A percentile compares a stretch with the other conserved stretches of the same genome.
phyloP scores from a whole-genome alignment of 2,329 filamentous ascomycete species.

The Xylaria polymorpha region DNA sequence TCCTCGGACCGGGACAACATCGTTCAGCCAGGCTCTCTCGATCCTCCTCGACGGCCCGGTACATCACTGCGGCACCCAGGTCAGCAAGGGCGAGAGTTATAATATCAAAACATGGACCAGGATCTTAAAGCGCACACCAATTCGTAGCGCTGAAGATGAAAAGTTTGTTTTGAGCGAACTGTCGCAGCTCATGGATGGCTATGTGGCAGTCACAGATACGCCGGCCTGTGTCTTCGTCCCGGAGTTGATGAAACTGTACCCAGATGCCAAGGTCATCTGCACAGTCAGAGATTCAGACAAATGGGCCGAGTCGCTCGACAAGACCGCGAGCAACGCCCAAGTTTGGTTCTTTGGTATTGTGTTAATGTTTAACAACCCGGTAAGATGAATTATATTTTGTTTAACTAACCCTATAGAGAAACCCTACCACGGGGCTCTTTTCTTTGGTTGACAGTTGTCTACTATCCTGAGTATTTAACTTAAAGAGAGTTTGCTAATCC shows the following conservation, averaged over 20 bases:
- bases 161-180: slow-evolving; percentile 33
- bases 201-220: slow-evolving; percentile 47
- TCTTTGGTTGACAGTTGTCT: not conserved
- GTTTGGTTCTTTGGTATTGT: slow-evolving; percentile 40
- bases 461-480: not conserved
- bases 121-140: slow-evolving; percentile 39
- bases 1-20: slow-evolving; percentile 44
- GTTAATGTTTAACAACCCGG: slow-evolving; percentile 37
- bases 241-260: slow-evolving; percentile 47
- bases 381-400: slow-evolving; percentile 18
- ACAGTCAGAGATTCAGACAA: slow-evolving; percentile 44
- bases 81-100: slow-evolving; percentile 37
- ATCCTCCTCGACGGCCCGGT: slow-evolving; percentile 45
- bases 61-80: slow-evolving; percentile 44
- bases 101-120: slow-evolving; percentile 43
- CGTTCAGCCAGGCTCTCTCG: slow-evolving; percentile 43
- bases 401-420: not conserved
- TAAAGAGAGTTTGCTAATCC: slow-evolving; percentile 13
- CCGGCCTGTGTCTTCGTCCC: slow-evolving; percentile 45
- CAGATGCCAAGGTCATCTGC: slow-evolving; percentile 49
- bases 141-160: slow-evolving; percentile 37
- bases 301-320: slow-evolving; percentile 46
- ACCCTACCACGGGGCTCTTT: not conserved
- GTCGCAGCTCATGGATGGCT: slow-evolving; percentile 43
- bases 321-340: slow-evolving; percentile 37